Conservation (phyloP, 345 rosid genomes). For the Salix udensis region DNA sequence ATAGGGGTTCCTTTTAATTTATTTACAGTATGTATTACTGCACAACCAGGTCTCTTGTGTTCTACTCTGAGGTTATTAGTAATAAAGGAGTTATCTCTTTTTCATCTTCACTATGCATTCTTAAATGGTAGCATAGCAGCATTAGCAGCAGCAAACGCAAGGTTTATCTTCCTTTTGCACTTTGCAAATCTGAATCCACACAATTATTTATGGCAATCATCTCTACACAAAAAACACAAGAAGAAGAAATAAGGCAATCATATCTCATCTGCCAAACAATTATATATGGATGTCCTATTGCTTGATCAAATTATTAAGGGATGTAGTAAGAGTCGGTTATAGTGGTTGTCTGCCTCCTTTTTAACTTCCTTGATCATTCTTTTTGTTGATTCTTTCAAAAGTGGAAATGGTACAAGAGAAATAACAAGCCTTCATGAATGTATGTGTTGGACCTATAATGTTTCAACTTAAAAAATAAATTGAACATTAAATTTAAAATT, state of each 20-base stretch:
- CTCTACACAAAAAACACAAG: background rate
- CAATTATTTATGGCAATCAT: no score
- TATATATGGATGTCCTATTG: background rate
- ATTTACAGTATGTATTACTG: slow-evolving; percentile 11
- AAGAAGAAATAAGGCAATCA: no score
- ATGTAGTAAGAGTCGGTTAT: background rate
- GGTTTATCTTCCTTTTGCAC: no score
- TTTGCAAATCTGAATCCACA: no score
- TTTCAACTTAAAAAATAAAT: no score
- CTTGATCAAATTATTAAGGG: background rate
- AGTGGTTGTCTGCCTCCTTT: background rate
- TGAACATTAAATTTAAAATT: no score
- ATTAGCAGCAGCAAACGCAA: background rate
- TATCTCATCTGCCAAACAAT: background rate
- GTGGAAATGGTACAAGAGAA: background rate
- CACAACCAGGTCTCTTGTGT: slow-evolving; percentile 13
- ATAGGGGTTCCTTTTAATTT: slow-evolving; percentile 3
- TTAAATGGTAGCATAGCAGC: background rate
- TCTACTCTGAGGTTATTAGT: slow-evolving; percentile 6
- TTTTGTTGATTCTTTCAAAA: background rate
- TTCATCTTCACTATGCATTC: background rate
- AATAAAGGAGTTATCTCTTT: slow-evolving; percentile 21
- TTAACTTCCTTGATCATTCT: background rate
- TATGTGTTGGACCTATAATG: background rate
- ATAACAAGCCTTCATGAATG: background rate